Base-by-base conservation (phyloP, 129 eudicot species). In the Tagetes patula region DNA sequence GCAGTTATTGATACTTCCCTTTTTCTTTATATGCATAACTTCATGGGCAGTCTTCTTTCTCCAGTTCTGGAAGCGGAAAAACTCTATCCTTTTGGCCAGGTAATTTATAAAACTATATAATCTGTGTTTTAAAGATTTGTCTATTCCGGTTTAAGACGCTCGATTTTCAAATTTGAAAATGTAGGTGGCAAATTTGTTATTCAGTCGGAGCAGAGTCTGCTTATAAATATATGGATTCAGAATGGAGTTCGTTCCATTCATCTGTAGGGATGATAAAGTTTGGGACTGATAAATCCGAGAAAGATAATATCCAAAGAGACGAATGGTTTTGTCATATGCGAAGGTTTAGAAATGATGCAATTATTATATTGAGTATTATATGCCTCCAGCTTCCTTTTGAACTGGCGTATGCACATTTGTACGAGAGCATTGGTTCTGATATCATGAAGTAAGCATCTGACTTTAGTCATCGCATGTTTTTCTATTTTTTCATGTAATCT, bases 351-450 rank as follows among this genome's bases (percentile, higher is more conserved):
- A 94, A 94, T 72, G 99, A 94, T 67, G 84, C 91, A 3, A 59
- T 94, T 60, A 72, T 94, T 65, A 83, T 94, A 75, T 65, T 82
- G 75, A 90, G 97, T 76, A 94, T 94, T 71, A 83, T 94, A 38
- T 94, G 87, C 79, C 97, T 94, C 64, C 97, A 94, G 76, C 84
- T 94, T 73, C 99, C 99, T 0, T 90, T 94, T 75, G 99, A 94
- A 77, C 76, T 94, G 74, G 97, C 97, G 33, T 94, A 90, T 82
- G 99, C 99, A 43, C 97, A 94, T 88, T 87, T 94, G 38, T 94
- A 94, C n/a, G 99, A 94, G 83, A 80, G 83, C 78, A 69, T 90
- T 47, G 71, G 64, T 49, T 82, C 87, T 13, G 98, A 93, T 75
- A 31, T 87, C 33, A 8, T 84, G 7, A 93, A 93, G 98, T 93